These are phyloP conservation scores for Pichia inconspicua DNA, from an alignment of 1,139 yeast species.

Conservation along the genomic window DNA sequence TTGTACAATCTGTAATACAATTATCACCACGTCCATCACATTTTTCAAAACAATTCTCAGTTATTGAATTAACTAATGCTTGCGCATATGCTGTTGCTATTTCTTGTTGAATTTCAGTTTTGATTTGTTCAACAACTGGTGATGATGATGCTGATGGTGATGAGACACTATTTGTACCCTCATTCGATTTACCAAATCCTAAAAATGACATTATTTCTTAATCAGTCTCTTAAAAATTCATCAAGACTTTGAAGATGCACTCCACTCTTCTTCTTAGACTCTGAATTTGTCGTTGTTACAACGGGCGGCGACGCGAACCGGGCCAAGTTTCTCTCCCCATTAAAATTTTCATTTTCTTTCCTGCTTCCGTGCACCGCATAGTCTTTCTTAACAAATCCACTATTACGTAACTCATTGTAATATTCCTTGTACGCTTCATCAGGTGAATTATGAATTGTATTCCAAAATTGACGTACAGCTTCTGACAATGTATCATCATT, in stretches of 20 bases:
- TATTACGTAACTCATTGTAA: neutral
- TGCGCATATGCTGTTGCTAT: conserved; percentile 86
- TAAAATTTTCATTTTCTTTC: too few relatives aligned
- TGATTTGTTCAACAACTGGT: conserved; percentile 49
- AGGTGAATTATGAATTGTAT: neutral
- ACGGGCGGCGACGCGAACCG: neutral
- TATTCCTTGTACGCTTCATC: neutral
- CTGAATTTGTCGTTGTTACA: neutral
- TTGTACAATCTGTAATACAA: conserved; percentile 72
- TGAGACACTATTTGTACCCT: neutral
- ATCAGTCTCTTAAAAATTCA: conserved; percentile 6
- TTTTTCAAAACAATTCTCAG: conserved; percentile 81
- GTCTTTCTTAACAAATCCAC: neutral
- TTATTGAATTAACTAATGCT: conserved; percentile 73
- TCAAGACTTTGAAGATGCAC: conserved; percentile 2
- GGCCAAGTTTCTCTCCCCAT: neutral
- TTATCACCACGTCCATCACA: conserved; percentile 45
- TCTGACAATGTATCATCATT: neutral
- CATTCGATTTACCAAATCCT: conserved; percentile 21
- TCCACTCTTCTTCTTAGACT: neutral
- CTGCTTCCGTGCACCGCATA: neutral
- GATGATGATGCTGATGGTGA: conserved; percentile 7
- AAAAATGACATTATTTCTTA: conserved; percentile 18
- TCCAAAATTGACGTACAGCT: neutral
- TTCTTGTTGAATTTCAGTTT: conserved; percentile 70